Evolutionary conservation across 1,139 yeast species (phyloP), one percentile per base, ranked within the genome.

Genomic region (Yarrowia galli): DNA sequence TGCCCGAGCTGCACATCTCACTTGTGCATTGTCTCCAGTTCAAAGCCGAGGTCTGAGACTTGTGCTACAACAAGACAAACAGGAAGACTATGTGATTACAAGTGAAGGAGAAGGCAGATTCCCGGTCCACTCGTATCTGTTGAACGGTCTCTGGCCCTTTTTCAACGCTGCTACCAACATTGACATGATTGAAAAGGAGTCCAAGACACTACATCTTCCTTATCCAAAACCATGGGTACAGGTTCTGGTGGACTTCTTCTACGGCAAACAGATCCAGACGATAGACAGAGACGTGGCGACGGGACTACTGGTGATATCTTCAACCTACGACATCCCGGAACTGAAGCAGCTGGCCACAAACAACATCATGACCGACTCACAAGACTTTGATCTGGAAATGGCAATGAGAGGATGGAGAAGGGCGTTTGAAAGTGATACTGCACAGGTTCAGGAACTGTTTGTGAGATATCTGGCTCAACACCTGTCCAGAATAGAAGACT

Each of bases 321-420:
- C 56, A 8, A 13, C 15, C 3, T 35, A 51, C 16, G 42, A 51
- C 9, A 51, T 35, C 8, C 56, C 42, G 0, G 56, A 51, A n/a
- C 42, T 51, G 8, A 51, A 51, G 15, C 23, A 32, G 3, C 25
- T 32, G 40, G 54, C 54, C 2, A 32, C 25, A 13, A 49, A 20
- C 1, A 18, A 18, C 12, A 49, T 32, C 18, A 18, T 49, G 54
- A 20, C 54, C 5, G 54, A 49, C 8, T n/a, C 5, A 18, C 2
- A 25, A 3, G 32, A 45, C 12, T 2, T 25, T 20, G 36, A 25
- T 15, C 15, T 25, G 7, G 51, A 25, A 7, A n/a, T 20, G 35
- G 56, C 56, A 15, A 32, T 51, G 56, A 35, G 13, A 22, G 56
- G 56, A 7, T 51, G 56, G 56, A 51, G 23, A 20, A 3, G 56